Base-by-base conservation (phyloP, 2,329 filamentous ascomycete genomes). In the Penicillium nordicum region DNA sequence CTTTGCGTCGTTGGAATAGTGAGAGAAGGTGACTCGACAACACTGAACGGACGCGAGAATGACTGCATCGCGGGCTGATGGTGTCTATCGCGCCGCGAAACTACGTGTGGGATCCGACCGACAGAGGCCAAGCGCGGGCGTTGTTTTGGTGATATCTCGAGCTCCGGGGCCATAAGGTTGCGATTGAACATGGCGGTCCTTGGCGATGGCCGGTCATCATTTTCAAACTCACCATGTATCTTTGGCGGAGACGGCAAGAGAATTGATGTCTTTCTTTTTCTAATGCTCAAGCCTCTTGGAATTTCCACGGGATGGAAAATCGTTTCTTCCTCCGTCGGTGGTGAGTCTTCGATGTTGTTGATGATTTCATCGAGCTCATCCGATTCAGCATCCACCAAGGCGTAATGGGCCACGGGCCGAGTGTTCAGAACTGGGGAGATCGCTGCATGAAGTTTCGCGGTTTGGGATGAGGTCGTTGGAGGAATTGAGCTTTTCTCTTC, bases 81-180 rank as follows among this genome's bases (percentile, higher is more conserved):
- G 36, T 85, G 79, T 51, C 86, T 82, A 45, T 82, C 81, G 46
- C 79, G 76, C 49, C 82, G 85, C 44, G 85, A 90, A 30, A 93
- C 80, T 4, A 96, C 90, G 65, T 86, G 86, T 9, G 92, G 92
- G 50, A 96, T 96, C 16, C 92, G 85, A 9, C 92, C 92, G 45
- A 96, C 86, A 63, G 93, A 90, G 29, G 87, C 85, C 18, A 96
- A 78, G 54, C 92, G 83, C 10, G 84, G 84, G 10, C 76, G 76
- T 37, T 74, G 73, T 61, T 70, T 47, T 23, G 51, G 51, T 45
- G 44, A 63, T 6, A 41, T 50, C 11, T 69, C 59, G 25, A 58
- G 53, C 16, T 57, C 61, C 12, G 54, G 16, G 9, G 48, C 42
- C 51, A 57, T 54, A 8, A 62, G 51, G 44, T 72, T 67, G 42